Percentiles rank a stretch among this genome's conserved stretches.
Conservation (phyloP, 768 basidiomycete species). For the Russula emetica region DNA sequence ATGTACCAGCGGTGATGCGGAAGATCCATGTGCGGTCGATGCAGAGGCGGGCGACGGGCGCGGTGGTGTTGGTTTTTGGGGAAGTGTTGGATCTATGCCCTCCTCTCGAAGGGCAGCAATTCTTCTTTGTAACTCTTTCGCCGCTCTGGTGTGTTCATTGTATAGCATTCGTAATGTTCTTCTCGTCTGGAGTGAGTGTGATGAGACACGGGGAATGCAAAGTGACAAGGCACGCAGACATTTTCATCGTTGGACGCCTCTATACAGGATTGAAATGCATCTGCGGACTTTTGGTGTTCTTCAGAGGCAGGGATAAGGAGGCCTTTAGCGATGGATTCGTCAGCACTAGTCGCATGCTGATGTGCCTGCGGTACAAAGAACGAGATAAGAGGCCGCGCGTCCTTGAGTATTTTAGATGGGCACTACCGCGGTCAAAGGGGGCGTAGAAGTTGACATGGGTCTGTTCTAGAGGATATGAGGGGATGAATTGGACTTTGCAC, state of each 20-base stretch:
- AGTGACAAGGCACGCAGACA: constrained; percentile 38
- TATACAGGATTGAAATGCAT: constrained; percentile 67
- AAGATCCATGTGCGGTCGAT: constrained; percentile 32
- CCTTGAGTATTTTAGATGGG: neutral
- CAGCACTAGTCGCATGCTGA: constrained; percentile 76
- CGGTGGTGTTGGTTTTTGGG: constrained; percentile 49
- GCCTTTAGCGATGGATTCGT: constrained; percentile 63
- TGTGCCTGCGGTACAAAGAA: constrained; percentile 56
- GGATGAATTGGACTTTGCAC: neutral
- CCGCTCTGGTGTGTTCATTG: constrained; percentile 68
- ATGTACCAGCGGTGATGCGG: constrained; percentile 44
- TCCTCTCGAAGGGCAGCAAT: constrained; percentile 70
- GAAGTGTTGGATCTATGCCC: constrained; percentile 69
- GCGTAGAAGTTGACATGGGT: constrained; percentile 29
- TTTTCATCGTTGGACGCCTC: constrained; percentile 71
- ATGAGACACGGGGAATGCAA: constrained; percentile 13
- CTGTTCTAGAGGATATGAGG: neutral
- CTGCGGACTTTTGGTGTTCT: constrained; percentile 72
- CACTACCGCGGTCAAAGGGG: constrained; percentile 32
- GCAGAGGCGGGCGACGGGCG: constrained; percentile 31
- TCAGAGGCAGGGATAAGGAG: constrained; percentile 67
- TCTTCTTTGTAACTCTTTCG: constrained; percentile 64
- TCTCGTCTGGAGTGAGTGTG: constrained; percentile 51
- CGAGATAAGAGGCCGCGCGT: constrained; percentile 11
- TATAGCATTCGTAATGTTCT: constrained; percentile 71